A percentile compares a stretch with the other conserved stretches of the same genome.
Evolutionary conservation across 768 basidiomycete species (phyloP).

Genomic region (Sporobolomyces phaffii): DNA sequence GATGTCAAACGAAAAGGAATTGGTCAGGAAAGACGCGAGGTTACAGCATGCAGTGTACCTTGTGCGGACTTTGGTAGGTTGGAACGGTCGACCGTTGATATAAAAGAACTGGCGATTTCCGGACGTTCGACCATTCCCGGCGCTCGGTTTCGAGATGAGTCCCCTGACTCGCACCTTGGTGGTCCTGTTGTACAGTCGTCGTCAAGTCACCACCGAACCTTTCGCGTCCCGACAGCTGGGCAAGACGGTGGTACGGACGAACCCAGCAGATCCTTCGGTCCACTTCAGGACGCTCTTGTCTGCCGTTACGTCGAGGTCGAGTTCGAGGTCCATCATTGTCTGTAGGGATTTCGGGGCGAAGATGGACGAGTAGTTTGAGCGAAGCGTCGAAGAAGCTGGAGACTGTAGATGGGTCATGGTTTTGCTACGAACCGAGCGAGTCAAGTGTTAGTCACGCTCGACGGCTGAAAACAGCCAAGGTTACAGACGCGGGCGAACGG

Average conservation of each 20-base stretch:
- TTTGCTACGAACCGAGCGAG: slow-evolving; percentile 46
- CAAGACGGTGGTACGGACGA: neutral
- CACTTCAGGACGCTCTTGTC: slow-evolving; percentile 54
- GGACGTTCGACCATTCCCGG: slow-evolving; percentile 67
- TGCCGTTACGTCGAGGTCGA: slow-evolving; percentile 63
- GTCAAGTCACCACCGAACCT: neutral
- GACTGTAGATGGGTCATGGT: slow-evolving; percentile 63
- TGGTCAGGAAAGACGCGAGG: neutral
- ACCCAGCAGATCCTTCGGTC: slow-evolving; percentile 25
- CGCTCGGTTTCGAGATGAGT: slow-evolving; percentile 72
- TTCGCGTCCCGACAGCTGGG: neutral
- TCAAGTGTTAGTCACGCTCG: too few species aligned
- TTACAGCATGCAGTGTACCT: neutral
- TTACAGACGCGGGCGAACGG: too few species aligned
- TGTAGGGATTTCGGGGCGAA: slow-evolving; percentile 81
- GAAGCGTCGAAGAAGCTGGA: slow-evolving; percentile 59
- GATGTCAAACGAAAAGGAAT: neutral
- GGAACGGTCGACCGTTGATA: slow-evolving; percentile 84
- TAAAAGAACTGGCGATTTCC: slow-evolving; percentile 88
- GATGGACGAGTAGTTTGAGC: slow-evolving; percentile 62
- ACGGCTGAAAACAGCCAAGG: too few species aligned
- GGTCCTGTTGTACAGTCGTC: slow-evolving; percentile 8
- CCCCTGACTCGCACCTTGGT: slow-evolving; percentile 60
- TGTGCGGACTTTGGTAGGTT: slow-evolving; percentile 59
- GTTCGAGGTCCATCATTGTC: slow-evolving; percentile 64